Evolutionary conservation across 192 early-diverging fungal genomes (phyloP).

Genomic region (Linnemannia zychae): DNA sequence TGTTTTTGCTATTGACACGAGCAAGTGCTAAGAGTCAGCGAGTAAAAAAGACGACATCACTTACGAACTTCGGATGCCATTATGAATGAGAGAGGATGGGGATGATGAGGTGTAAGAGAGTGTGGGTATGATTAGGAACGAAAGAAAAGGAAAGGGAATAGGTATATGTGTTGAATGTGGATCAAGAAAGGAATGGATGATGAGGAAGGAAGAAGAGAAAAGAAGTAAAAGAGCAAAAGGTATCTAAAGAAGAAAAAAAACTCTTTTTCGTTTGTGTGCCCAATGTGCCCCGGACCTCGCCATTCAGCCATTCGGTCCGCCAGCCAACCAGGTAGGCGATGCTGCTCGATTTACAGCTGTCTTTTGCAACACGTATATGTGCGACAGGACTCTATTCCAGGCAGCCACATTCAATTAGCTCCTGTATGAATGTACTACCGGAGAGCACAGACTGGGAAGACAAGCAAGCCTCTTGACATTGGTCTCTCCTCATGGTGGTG

Average conservation of each 20-base stretch:
- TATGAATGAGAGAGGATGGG: slow-evolving; percentile 5
- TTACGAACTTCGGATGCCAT: slow-evolving; percentile 47
- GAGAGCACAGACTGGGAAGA: too few species aligned
- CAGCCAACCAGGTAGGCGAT: not conserved
- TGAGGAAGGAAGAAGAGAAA: slow-evolving; percentile 16
- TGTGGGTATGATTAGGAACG: not conserved
- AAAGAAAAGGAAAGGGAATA: not conserved
- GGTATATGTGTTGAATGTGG: not conserved
- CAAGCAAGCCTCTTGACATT: too few species aligned
- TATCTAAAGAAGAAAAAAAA: not conserved
- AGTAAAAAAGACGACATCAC: not conserved
- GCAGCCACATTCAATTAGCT: too few species aligned
- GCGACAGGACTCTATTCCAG: too few species aligned
- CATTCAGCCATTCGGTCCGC: not conserved
- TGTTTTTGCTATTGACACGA: not conserved
- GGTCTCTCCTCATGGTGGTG: too few species aligned
- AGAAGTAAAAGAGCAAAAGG: not conserved
- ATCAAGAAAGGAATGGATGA: slow-evolving; percentile 27
- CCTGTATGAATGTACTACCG: too few species aligned
- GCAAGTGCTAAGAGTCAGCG: not conserved
- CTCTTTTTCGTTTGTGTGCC: not conserved
- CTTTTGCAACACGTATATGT: not conserved
- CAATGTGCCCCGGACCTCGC: not conserved
- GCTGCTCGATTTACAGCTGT: not conserved
- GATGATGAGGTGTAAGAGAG: slow-evolving; percentile 18